Base-by-base conservation (phyloP, 2,329 filamentous ascomycete species). In the Penicillium expansum region DNA sequence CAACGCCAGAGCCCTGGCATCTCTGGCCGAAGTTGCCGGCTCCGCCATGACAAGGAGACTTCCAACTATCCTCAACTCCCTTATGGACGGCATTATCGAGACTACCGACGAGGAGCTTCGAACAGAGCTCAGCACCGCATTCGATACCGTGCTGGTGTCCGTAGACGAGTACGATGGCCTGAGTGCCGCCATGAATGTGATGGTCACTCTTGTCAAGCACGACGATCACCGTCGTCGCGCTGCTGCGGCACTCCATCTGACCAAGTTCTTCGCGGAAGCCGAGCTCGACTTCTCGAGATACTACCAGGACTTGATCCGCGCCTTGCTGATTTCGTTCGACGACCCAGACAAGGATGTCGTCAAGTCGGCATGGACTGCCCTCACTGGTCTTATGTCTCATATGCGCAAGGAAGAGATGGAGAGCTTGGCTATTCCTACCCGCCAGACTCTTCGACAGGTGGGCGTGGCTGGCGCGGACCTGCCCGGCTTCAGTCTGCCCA, bases 401-500 rank as follows among this genome's bases (percentile, higher is more conserved):
- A 83, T 99, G 60, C 88, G 88, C 71, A 99, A 99, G 75, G 95
- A 99, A 71, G 93, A 97, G 76, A 97, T 99, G 94, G 95, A 99
- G 71, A 86, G 89, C 0, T 82, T 99, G 44, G 92, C 96, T 18
- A 80, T 86, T 52, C 94, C 93, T 0, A 96, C 93, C 2, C 83
- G 93, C 57, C 90, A 95, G 74, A 88, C 90, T 1, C 82, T 99
- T 53, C 87, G 90, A 63, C 91, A 93, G 68, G 90, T 97, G 45
- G 94, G 95, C 66, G 90, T 96, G 43, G 80, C 92, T 41, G 94
- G 94, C 29, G 83, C 87, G 39, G 88, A 92, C 68, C 81, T 99
- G 45, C 86, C 92, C 38, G 95, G 94, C 35, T 99, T 99, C 78
- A 82, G 80, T 35, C 79, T 97, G 55, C 94, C 93, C 1, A 99